These are phyloP conservation scores for Arctium lappa DNA, from an alignment of 129 eudicot species.

Conservation along the genomic window DNA sequence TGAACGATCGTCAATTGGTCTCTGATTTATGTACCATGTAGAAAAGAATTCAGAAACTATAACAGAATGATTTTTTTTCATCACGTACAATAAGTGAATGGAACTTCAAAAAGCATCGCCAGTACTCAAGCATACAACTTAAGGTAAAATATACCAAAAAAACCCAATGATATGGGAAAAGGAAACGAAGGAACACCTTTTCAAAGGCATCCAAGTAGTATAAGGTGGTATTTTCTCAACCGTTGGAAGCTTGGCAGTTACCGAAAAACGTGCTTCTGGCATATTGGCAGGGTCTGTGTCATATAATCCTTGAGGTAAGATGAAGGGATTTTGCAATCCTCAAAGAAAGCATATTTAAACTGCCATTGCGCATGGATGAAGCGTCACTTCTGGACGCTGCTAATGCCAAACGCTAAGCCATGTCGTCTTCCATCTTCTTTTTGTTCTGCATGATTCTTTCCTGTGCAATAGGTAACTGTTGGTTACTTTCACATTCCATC, in stretches of 20 bases:
- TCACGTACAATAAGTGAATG: neutral
- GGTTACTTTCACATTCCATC: constrained; percentile 14
- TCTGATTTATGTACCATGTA: constrained; percentile 57
- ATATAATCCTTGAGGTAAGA: constrained; percentile 29
- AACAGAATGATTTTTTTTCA: neutral
- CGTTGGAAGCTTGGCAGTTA: constrained; percentile 47
- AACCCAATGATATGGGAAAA: neutral
- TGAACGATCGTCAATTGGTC: constrained; percentile 75
- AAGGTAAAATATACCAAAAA: neutral
- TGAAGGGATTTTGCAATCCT: constrained; percentile 46
- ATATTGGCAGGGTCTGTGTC: constrained; percentile 21
- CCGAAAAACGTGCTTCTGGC: constrained; percentile 28
- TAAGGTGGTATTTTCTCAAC: constrained; percentile 60
- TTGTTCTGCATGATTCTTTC: constrained; percentile 45
- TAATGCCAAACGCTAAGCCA: constrained; percentile 23
- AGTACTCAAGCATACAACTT: too few species aligned
- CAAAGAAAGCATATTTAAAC: constrained; percentile 36
- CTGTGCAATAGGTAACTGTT: constrained; percentile 31
- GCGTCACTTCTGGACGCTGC: constrained; percentile 26
- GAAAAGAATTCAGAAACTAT: constrained; percentile 21
- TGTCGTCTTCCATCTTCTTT: constrained; percentile 33
- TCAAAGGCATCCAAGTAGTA: constrained; percentile 60
- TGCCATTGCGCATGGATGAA: constrained; percentile 3
- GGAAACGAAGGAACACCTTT: constrained; percentile 30
- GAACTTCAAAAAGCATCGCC: too few species aligned